Base-by-base conservation (phyloP, 495 filamentous ascomycete species). In the Lepidopterella palustris region DNA sequence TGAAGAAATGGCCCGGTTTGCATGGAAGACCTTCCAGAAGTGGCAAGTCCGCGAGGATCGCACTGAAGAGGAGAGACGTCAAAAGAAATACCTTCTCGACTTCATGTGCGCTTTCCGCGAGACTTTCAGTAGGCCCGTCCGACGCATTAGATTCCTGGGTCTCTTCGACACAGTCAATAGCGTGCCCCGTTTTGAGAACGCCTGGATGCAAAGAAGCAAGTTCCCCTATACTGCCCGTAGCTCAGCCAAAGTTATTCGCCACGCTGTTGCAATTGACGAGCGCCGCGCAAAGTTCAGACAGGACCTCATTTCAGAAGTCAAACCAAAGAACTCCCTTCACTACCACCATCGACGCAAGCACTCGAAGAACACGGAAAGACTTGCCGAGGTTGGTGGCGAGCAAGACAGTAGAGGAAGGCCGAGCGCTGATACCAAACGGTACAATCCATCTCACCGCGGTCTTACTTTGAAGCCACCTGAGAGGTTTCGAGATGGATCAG, bases 61-160 rank as follows among this genome's bases (percentile, higher is more conserved):
- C 49, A 77, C 76, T 0, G 74, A 79, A 15, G 75, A 83, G 45
- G 80, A 84, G 0, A 78, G 78, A 31, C 76, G 80, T 61, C 78
- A 84, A 25, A 82, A 83, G 54, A 81, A 82, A 29, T 77, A 84
- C 55, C 83, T 91, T 71, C 89, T 88, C 66, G 66, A 79, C 4
- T 93, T 86, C 63, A 86, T 93, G 84, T 86, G 85, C 60, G 85
- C 84, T 0, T 95, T 95, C 72, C 84, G 89, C 23, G 88, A 92
- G 66, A 93, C 89, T 0, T 93, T 95, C 66, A 86, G 85, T 51
- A 79, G 90, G 0, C 89, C 89, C 0, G 85, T 92, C 10, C 77
- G 84, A 15, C 78, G 87, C 3, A 88, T 93, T 54, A 73, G 81
- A 3, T 88, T 89, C 63, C 72, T 88, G 0, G 85, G 85, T 0